Evolutionary conservation across 2,329 filamentous ascomycete genomes (phyloP).

Genomic region (Cyanodermella asteris): DNA sequence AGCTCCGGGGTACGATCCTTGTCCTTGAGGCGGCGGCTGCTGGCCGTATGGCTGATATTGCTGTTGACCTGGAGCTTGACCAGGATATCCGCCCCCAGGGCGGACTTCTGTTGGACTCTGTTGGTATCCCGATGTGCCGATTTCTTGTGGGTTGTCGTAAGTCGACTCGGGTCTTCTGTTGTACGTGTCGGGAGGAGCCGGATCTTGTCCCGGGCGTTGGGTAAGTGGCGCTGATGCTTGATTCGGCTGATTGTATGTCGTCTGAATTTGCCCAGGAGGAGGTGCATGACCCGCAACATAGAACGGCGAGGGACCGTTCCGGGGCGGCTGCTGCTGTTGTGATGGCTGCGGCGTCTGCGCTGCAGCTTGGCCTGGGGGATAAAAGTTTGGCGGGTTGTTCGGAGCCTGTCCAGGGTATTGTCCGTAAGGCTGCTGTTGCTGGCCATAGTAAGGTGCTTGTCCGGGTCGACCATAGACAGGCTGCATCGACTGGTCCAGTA

Average conservation of each 20-base stretch:
- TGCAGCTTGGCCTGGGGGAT: constrained; percentile 5
- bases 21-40: constrained; percentile 14
- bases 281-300: constrained; percentile 36
- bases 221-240: too few species aligned
- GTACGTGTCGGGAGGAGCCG: constrained; percentile 19
- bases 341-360: constrained; percentile 26
- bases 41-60: constrained; percentile 10
- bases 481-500: constrained; percentile 93
- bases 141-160: constrained; percentile 52
- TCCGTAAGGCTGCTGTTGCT: constrained; percentile 11
- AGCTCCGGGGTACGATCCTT: too few species aligned
- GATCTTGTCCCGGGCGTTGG: too few species aligned
- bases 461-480: constrained; percentile 46
- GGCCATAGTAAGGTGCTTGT: constrained; percentile 18
- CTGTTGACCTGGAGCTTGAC: constrained; percentile 8
- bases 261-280: constrained; percentile 11
- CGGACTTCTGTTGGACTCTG: constrained; percentile 31
- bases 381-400: constrained; percentile 10
- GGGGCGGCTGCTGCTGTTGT: constrained; percentile 33
- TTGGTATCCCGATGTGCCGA: constrained; percentile 58
- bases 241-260: too few species aligned
- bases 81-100: too few species aligned
- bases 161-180: constrained; percentile 38
- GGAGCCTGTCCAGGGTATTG: constrained; percentile 13
- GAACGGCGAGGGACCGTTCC: constrained; percentile 36